Base-by-base conservation (phyloP, 164 flowering plant species). In the Kingdonia uniflora region DNA sequence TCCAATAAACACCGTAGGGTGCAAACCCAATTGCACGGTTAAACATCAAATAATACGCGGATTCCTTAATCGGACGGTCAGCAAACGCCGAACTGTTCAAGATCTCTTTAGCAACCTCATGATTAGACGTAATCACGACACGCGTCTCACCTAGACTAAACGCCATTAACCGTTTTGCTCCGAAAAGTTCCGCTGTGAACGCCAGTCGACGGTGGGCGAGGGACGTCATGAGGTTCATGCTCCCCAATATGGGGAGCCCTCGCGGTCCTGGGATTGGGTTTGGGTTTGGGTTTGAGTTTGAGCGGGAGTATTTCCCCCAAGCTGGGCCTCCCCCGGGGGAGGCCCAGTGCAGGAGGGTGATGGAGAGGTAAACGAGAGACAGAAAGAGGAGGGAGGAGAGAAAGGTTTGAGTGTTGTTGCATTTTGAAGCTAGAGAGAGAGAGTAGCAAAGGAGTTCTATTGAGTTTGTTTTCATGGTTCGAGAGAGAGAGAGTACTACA, bases 281-380 rank as follows among this genome's bases (percentile, higher is more conserved):
- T 49, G 33, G 58, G 10, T 17, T 49, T 26, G 12, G 16, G 57
- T 17, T 11, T 37, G 45, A 14, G 4, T 11, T 23, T 23, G 39
- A 24, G 13, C 37, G 29, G n/a, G 14, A 26, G 61, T 68, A 52
- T 24, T 49, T 69, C 2, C 86, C 85, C 91, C 91, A 84, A 14
- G 87, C 87, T 0, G 73, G 75, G 24, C 85, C 92, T 0, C 83
- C n/a, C n/a, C n/a, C 87, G 1, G 78, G 78, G 56, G 29, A 50
- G 13, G 69, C 22, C 83, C 83, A 77, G 68, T 26, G 54, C 52
- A 66, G 26, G 7, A 77, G 11, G 46, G 55, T 53, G 11, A 65
- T 38, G 47, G 56, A 59, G 2, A 75, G 10, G 65, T 65, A 69
- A 48, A 58, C 50, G 12, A 61, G 7, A 51, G 44, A 15, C 4